These are phyloP conservation scores for Sporothrix humicola DNA, from an alignment of 2,329 filamentous ascomycete genomes.

Conservation along the genomic window DNA sequence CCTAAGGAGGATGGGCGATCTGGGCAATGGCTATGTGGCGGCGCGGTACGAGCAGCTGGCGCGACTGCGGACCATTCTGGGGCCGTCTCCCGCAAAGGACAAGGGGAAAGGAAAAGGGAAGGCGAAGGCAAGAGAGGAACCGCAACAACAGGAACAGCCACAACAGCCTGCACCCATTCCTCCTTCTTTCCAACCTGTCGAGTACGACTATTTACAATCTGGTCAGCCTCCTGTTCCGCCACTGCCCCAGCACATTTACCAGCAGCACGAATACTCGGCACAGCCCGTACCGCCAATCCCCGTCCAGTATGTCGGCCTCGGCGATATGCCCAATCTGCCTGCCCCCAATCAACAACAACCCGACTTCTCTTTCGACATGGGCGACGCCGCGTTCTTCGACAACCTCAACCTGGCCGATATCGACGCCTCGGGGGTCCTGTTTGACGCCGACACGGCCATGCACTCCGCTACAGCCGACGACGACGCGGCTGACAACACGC, in stretches of 20 bases:
- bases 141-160: no score
- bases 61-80: slow-evolving; percentile 34
- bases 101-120: no score
- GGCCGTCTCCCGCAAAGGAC: neutral
- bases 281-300: no score
- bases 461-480: neutral
- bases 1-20: slow-evolving; percentile 57
- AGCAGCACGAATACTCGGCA: no score
- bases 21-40: slow-evolving; percentile 57
- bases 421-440: neutral
- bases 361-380: neutral
- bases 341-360: neutral
- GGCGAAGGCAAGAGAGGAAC: no score
- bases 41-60: slow-evolving; percentile 45
- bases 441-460: slow-evolving; percentile 9
- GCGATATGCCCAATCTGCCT: no score
- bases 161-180: no score
- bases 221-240: no score
- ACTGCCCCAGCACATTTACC: no score
- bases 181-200: no score
- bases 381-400: neutral
- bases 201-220: no score
- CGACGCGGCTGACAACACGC: neutral
- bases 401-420: neutral
- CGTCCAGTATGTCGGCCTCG: no score